Base-by-base conservation (phyloP, 225 moss, liverwort and hornwort genomes). In the Polytrichum formosum region DNA sequence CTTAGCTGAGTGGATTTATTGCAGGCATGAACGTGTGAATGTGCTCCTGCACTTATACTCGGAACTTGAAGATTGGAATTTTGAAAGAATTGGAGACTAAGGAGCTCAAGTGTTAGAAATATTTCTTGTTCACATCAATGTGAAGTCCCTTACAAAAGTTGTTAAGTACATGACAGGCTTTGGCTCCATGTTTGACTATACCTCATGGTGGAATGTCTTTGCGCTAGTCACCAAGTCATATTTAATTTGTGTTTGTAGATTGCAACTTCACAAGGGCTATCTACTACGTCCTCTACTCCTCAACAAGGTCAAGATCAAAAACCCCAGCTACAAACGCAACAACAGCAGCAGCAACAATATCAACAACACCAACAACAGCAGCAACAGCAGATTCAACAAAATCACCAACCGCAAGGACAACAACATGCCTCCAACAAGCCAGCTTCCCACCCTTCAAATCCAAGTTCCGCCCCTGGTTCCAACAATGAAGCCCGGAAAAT, bases 401-500 rank as follows among this genome's bases (percentile, higher is more conserved):
- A 62, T 0, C 76, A 79, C 22, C 84, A 77, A 7, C 75, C 76
- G 5, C 86, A 82, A 35, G 72, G 70, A 30, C 83, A 89, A 67
- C 86, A 79, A 67, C 85, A 86, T 74, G 78, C 83, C 53, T 76
- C 80, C 26, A 76, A 74, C 28, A 86, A 89, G 77, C 76, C 89
- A 65, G 74, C 73, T 66, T 67, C 82, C 30, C 76, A 80, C 59
- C 68, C 29, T 72, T 73, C 67, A 46, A 78, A 70, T 54, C 69
- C 76, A 9, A 88, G 76, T 77, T 58, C 91, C 10, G 61, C 83
- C 35, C 75, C 87, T 46, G 70, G 80, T 79, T 56, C 83, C 31
- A 94, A 81, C 68, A 90, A 77, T 78, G 92, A 92, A 87, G 92
- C 91, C 64, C 83, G 98, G 58, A 98, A 94, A 81, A 98, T 98